These are phyloP conservation scores for Fusarium virguliforme DNA, from an alignment of 2,329 filamentous ascomycete species.

Conservation along the genomic window DNA sequence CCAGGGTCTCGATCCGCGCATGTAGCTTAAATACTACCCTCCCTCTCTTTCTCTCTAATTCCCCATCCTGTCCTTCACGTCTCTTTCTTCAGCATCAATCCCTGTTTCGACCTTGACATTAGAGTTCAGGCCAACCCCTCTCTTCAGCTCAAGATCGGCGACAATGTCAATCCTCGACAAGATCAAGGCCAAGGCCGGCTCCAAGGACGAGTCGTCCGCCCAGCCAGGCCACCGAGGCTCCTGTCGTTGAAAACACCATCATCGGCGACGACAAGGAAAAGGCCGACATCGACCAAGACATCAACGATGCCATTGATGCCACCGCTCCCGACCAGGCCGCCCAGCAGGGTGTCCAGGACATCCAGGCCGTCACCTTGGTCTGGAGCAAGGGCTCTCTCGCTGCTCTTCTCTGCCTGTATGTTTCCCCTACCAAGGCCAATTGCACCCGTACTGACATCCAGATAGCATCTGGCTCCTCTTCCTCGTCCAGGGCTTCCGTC, in stretches of 20 bases:
- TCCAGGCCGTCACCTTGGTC: conserved; percentile 60
- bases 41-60: neutral
- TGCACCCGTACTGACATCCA: too few relatives aligned
- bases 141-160: conserved; percentile 14
- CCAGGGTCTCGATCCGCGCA: neutral
- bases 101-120: conserved; percentile 4
- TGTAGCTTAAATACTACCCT: conserved; percentile 15
- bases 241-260: conserved; percentile 18
- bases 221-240: conserved; percentile 18
- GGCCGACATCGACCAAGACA: conserved; percentile 22
- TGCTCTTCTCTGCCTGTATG: conserved; percentile 54
- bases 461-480: conserved; percentile 64
- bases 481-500: conserved; percentile 66
- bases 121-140: conserved; percentile 1
- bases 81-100: conserved; percentile 1
- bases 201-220: conserved; percentile 23
- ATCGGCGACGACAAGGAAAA: conserved; percentile 36
- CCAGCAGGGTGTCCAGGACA: conserved; percentile 59
- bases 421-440: conserved; percentile 2
- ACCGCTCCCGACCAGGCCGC: conserved; percentile 45
- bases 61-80: neutral
- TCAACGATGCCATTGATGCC: conserved; percentile 23
- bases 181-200: conserved; percentile 33
- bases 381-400: conserved; percentile 60
- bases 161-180: conserved; percentile 43